These are phyloP conservation scores for Thalassiosira oceanica DNA, from an alignment of 352 stramenopile species.

Conservation along the genomic window DNA sequence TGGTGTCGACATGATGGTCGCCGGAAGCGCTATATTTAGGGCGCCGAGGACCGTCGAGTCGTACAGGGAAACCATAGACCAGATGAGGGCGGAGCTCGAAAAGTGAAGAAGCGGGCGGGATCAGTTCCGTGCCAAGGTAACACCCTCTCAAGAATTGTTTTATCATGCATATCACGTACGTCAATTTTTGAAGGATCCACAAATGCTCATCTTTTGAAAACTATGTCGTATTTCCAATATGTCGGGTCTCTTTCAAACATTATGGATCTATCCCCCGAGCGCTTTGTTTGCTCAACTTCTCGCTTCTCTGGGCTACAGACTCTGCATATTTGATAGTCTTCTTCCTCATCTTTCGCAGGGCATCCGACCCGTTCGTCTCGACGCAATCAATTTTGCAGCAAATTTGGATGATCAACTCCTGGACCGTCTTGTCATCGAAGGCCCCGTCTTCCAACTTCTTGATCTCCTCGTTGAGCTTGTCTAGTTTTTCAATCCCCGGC, in stretches of 20 bases:
- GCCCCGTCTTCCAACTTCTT: slow-evolving; percentile 39
- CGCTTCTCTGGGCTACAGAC: slow-evolving; percentile 45
- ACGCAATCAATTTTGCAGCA: slow-evolving; percentile 67
- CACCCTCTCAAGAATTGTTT: no score
- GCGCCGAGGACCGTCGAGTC: slow-evolving; percentile 69
- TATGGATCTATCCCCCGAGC: no score
- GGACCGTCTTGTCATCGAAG: slow-evolving; percentile 36
- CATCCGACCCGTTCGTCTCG: slow-evolving; percentile 57
- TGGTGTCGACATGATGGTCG: slow-evolving; percentile 80
- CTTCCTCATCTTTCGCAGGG: slow-evolving; percentile 56
- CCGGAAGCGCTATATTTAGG: slow-evolving; percentile 80
- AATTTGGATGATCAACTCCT: slow-evolving; percentile 62
- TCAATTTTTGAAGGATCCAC: no score
- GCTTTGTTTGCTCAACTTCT: no score
- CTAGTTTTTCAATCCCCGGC: slow-evolving; percentile 41
- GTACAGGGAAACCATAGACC: slow-evolving; percentile 78
- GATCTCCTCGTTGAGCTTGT: slow-evolving; percentile 42
- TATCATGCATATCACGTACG: no score
- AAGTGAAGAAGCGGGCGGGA: slow-evolving; percentile 2
- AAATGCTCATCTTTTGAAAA: no score
- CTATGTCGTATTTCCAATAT: no score
- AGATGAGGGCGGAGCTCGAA: slow-evolving; percentile 68
- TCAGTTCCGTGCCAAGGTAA: not conserved
- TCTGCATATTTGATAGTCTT: slow-evolving; percentile 50
- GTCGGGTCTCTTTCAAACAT: no score